phyloP scores from a whole-genome alignment of 306 rosid genomes.

The Glycine tomentella region DNA sequence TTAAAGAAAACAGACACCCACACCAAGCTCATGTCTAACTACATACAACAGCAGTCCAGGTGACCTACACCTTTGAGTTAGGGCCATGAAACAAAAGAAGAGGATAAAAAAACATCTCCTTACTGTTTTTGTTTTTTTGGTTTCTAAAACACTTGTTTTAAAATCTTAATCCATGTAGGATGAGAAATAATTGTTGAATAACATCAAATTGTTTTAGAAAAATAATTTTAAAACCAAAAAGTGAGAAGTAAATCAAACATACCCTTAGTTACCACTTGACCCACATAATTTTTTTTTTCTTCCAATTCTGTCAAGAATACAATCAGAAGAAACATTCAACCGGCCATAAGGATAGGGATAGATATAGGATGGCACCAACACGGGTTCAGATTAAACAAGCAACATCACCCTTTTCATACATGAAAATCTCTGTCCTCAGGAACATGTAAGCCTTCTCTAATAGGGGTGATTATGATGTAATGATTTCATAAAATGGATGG shows the following conservation, averaged over 20 bases:
- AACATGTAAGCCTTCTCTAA: neutral
- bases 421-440: neutral
- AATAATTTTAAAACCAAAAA: neutral
- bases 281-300: neutral
- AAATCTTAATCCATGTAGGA: neutral
- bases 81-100: neutral
- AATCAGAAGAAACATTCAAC: constrained; percentile 38
- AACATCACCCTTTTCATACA: neutral
- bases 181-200: neutral
- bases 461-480: neutral
- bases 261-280: constrained; percentile 1
- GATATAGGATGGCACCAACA: neutral
- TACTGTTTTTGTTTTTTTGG: neutral
- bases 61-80: neutral
- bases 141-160: neutral
- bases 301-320: neutral
- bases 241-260: neutral
- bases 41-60: neutral
- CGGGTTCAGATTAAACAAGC: constrained; percentile 29
- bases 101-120: neutral
- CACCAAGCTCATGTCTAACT: neutral
- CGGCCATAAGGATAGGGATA: neutral
- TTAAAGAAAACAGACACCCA: neutral
- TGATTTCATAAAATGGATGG: neutral
- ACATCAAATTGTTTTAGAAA: neutral